phyloP scores from a whole-genome alignment of 148 eudicot species.

The Talinum fruticosum region DNA sequence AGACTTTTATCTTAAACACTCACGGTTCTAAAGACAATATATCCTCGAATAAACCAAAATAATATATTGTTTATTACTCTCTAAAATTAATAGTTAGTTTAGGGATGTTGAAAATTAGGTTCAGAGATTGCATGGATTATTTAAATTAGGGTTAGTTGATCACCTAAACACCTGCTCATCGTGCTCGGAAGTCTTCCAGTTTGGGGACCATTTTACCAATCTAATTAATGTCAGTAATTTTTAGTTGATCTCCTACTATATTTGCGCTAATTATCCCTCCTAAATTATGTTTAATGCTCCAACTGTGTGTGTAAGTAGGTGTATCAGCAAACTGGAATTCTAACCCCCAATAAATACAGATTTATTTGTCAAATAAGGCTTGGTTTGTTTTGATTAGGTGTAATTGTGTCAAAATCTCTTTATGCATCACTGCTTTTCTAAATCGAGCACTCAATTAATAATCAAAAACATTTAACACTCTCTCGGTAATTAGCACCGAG shows the following conservation, averaged over 20 bases:
- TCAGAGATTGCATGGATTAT: background rate
- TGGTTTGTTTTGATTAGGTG: too few relatives aligned
- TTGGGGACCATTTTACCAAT: background rate
- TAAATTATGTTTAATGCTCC: background rate
- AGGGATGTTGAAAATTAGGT: conserved; percentile 21
- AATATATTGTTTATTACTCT: background rate
- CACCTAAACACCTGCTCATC: conserved; percentile 8
- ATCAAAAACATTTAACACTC: too few relatives aligned
- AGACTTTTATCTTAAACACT: too few relatives aligned
- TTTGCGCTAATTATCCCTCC: background rate
- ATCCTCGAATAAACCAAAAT: too few relatives aligned
- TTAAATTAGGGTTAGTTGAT: background rate
- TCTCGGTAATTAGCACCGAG: too few relatives aligned
- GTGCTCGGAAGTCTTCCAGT: too few relatives aligned
- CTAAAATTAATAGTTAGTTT: conserved; percentile 7
- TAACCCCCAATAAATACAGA: background rate
- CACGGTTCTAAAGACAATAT: too few relatives aligned
- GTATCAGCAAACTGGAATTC: background rate
- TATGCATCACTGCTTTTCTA: too few relatives aligned
- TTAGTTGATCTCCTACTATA: background rate
- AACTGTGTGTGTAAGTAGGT: background rate
- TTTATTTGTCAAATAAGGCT: background rate
- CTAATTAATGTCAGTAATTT: too few relatives aligned
- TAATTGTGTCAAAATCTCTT: too few relatives aligned
- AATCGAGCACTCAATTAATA: too few relatives aligned